Evolutionary conservation across 169 alveolate genomes (phyloP), one percentile per base, ranked within the genome.

Genomic region (Perkinsus marinus): DNA sequence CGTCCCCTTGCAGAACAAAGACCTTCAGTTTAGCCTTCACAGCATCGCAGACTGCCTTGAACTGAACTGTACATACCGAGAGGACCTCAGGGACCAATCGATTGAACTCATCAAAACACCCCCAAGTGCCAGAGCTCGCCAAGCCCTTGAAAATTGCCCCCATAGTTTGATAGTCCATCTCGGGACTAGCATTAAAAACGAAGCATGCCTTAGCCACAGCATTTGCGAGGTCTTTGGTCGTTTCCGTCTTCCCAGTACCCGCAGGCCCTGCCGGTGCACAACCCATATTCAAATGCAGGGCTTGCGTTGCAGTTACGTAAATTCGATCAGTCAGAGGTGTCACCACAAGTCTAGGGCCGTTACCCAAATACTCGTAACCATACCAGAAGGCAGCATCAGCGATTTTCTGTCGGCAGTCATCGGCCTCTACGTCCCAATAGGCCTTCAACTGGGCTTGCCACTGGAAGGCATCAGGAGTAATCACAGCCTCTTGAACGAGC

Each of bases 221-320:
- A 39, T 97, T 95, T 6, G 94, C 94, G 91, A 97, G 96, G 94
- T 97, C 99, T 94, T 98, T 97, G 89, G 98, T 98, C 37, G 99
- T 96, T 94, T 98, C 99, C 16, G 99, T 98, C 95, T 98, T 98
- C 9, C 99, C 99, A 10, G 99, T 98, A 39, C 99, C 99, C 19
- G 99, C 99, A 17, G 99, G 99, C 30, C 99, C 99, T 39, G 99
- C 99, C 16, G 99, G 99, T 0, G 99, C 98, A 94, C 99, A 98
- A 92, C 99, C 99, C 99, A 98, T 97, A 94, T 96, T 97, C 93
- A 98, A 95, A 92, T 98, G 99, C 46, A 98, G 95, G 16, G 99
- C 99, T 95, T 98, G 98, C 2, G 99, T 97, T 36, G 99, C 99
- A 47, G 99, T 98, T 93, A 98, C 99, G 96, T 98, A 98, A 93